Percentiles rank a stretch among this genome's conserved stretches.
These are phyloP conservation scores for Bolboschoenus planiculmis DNA, from an alignment of 176 grass and related monocot species.

Conservation along the genomic window DNA sequence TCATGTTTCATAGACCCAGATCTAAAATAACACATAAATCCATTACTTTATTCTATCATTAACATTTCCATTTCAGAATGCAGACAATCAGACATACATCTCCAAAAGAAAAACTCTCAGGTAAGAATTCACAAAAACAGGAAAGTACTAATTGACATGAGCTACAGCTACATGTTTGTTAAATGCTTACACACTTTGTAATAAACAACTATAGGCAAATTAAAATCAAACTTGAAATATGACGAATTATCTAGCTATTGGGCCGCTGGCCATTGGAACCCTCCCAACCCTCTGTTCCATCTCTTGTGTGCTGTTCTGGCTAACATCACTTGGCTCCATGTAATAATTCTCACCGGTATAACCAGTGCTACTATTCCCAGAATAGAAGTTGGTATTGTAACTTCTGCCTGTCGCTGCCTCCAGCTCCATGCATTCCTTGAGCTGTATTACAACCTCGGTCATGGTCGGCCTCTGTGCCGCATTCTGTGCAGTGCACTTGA, in stretches of 20 bases:
- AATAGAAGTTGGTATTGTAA: neutral
- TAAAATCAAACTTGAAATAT: neutral
- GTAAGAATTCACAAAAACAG: too few relatives aligned
- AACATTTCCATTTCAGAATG: neutral
- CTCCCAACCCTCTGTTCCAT: slow-evolving; percentile 34
- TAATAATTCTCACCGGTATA: slow-evolving; percentile 12
- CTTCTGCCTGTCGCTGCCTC: neutral
- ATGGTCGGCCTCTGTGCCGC: slow-evolving; percentile 31
- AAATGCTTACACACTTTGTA: too few relatives aligned
- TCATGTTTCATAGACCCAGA: neutral
- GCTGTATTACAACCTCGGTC: slow-evolving; percentile 41
- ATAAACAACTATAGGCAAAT: neutral
- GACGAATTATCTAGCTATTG: slow-evolving; percentile 26
- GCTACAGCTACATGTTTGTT: neutral
- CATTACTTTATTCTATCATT: neutral
- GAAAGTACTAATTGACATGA: neutral
- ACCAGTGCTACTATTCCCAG: neutral
- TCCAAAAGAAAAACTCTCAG: neutral
- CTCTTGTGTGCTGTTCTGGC: slow-evolving; percentile 24
- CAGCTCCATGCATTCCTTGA: slow-evolving; percentile 43
- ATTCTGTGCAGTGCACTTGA: slow-evolving; percentile 34
- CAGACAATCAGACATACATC: neutral
- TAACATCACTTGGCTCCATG: slow-evolving; percentile 17
- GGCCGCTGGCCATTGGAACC: slow-evolving; percentile 19
- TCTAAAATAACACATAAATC: neutral